Evolutionary conservation across 164 flowering plant genomes (phyloP).

Genomic region (Aristolochia fimbriata): DNA sequence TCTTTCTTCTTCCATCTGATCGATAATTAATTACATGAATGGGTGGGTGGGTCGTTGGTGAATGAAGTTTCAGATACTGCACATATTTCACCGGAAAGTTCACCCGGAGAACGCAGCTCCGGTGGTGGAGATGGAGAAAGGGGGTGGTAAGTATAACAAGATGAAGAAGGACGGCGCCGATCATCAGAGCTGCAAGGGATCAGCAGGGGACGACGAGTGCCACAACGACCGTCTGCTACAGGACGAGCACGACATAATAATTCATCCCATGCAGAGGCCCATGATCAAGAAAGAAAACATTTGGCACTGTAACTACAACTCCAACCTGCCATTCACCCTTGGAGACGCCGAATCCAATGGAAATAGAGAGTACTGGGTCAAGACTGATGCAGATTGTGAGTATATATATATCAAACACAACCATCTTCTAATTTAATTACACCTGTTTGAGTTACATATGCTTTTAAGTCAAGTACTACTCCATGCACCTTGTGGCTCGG

Average conservation of each 20-base stretch:
- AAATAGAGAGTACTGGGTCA: conserved; percentile 77
- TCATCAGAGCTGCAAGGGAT: too few species aligned
- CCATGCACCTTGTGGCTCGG: too few species aligned
- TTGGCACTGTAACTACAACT: conserved; percentile 29
- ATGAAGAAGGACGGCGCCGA: conserved; percentile 29
- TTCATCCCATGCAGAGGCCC: conserved; percentile 20
- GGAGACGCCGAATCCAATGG: conserved; percentile 38
- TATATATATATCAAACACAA: not conserved
- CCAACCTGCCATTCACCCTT: conserved; percentile 23
- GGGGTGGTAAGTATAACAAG: conserved; percentile 15
- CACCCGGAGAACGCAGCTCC: conserved; percentile 56
- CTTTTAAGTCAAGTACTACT: too few species aligned
- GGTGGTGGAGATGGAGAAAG: conserved; percentile 19
- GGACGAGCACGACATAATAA: conserved; percentile 23
- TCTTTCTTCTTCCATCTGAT: too few species aligned
- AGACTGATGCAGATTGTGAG: conserved; percentile 94
- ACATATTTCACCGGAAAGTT: conserved; percentile 77
- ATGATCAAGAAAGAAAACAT: conserved; percentile 20
- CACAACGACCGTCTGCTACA: conserved; percentile 20
- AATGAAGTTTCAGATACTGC: conserved; percentile 44
- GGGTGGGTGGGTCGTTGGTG: too few species aligned
- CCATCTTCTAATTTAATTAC: too few species aligned
- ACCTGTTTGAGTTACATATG: too few species aligned
- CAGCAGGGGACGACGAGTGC: conserved; percentile 11
- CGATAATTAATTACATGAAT: too few species aligned